Conservation (phyloP, 23 red algal genomes). For the Pyropia haitanensis region DNA sequence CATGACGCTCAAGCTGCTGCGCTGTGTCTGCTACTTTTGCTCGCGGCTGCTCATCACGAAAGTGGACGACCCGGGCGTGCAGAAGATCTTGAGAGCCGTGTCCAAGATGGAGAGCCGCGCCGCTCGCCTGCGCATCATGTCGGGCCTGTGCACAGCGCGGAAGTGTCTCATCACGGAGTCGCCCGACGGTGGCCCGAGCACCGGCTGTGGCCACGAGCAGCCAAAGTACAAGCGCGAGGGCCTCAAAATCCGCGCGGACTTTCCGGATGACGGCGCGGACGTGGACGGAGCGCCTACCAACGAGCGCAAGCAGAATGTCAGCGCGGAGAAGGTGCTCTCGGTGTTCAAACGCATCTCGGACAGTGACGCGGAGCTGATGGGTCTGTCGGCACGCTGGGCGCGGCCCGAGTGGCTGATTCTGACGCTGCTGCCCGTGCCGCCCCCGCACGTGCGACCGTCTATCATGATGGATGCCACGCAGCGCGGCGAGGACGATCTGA, state of each 20-base stretch:
- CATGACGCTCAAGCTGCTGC: conserved; percentile 72
- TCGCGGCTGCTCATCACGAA: conserved; percentile 58
- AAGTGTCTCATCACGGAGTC: neutral
- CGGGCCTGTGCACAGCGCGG: conserved; percentile 3
- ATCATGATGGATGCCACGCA: conserved; percentile 70
- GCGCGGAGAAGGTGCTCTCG: conserved; percentile 50
- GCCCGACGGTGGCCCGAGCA: neutral
- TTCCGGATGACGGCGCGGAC: conserved; percentile 58
- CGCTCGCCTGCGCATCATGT: conserved; percentile 10
- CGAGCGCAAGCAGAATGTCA: conserved; percentile 79
- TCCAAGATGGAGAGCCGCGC: conserved; percentile 6
- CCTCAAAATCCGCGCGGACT: conserved; percentile 75
- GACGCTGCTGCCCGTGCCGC: conserved; percentile 80
- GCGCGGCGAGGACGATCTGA: conserved; percentile 96
- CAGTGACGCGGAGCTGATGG: conserved; percentile 49
- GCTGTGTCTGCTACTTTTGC: conserved; percentile 90
- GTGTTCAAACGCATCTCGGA: conserved; percentile 89
- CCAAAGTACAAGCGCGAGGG: conserved; percentile 80
- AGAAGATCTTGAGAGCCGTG: too few relatives aligned
- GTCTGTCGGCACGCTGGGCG: conserved; percentile 49
- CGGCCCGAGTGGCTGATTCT: conserved; percentile 94
- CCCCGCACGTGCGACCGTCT: conserved; percentile 89
- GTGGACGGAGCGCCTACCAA: neutral
- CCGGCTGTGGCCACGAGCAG: conserved; percentile 79
- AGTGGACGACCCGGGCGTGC: too few relatives aligned